Conservation (phyloP, 805 yeast species). For the Saccharomyces jurei region DNA sequence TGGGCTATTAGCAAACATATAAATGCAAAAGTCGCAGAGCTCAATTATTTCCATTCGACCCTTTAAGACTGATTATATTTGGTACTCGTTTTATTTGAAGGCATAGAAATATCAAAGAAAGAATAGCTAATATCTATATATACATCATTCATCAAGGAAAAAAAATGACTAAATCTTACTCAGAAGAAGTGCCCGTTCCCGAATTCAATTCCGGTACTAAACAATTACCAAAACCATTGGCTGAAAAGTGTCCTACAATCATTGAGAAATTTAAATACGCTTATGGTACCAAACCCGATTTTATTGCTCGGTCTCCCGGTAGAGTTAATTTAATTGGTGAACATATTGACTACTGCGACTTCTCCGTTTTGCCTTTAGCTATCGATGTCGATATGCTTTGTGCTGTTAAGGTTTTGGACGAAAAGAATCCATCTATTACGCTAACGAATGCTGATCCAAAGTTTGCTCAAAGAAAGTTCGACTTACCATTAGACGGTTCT, state of each 20-base stretch:
- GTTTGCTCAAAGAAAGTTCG: slow-evolving; percentile 33
- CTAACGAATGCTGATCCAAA: slow-evolving; percentile 31
- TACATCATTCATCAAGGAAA: neutral
- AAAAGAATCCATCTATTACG: slow-evolving; percentile 21
- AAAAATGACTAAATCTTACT: neutral
- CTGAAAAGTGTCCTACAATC: too few relatives aligned
- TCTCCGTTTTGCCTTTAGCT: slow-evolving; percentile 67
- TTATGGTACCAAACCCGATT: slow-evolving; percentile 33
- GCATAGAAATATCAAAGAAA: neutral
- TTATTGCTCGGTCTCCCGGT: slow-evolving; percentile 62
- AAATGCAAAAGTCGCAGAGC: neutral
- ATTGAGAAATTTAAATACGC: too few relatives aligned
- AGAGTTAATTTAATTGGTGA: slow-evolving; percentile 70
- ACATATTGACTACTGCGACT: slow-evolving; percentile 62
- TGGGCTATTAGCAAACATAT: neutral
- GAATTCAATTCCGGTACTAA: neutral
- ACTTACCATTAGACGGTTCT: slow-evolving; percentile 35
- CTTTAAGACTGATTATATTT: neutral
- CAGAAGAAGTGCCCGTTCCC: slow-evolving; percentile 2
- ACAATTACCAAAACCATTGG: too few relatives aligned
- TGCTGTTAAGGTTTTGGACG: slow-evolving; percentile 35
- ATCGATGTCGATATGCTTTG: slow-evolving; percentile 54
- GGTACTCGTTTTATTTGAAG: neutral
- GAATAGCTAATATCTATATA: neutral
- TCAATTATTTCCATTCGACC: neutral